These are phyloP conservation scores for Saturnispora saitoi DNA, from an alignment of 805 yeast genomes.

Conservation along the genomic window DNA sequence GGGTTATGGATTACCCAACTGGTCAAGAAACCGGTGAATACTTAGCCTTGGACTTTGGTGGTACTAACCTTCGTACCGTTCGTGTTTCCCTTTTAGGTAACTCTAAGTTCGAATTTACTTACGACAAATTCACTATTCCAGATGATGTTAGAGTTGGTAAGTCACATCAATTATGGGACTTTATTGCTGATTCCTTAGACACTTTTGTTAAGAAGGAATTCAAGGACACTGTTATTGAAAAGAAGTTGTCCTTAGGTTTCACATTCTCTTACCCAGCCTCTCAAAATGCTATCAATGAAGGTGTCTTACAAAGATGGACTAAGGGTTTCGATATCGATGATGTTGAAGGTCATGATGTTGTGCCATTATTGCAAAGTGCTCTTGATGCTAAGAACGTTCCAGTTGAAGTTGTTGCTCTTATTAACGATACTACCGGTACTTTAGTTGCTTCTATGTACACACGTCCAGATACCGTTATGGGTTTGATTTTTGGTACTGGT, in stretches of 20 bases:
- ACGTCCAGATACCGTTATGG: slow-evolving; percentile 84
- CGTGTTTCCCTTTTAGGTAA: slow-evolving; percentile 77
- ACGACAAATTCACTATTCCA: slow-evolving; percentile 80
- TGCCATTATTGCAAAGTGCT: slow-evolving; percentile 78
- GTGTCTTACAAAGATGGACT: slow-evolving; percentile 92
- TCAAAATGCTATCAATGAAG: slow-evolving; percentile 76
- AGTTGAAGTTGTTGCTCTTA: slow-evolving; percentile 81
- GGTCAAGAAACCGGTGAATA: slow-evolving; percentile 87
- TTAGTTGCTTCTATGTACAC: slow-evolving; percentile 91
- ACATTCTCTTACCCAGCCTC: slow-evolving; percentile 89
- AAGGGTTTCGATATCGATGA: slow-evolving; percentile 92
- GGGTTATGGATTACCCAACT: slow-evolving; percentile 92
- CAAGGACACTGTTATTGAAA: slow-evolving; percentile 52
- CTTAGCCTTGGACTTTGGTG: slow-evolving; percentile 94
- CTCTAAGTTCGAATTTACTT: slow-evolving; percentile 75
- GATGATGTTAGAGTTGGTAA: slow-evolving; percentile 67
- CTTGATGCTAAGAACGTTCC: slow-evolving; percentile 59
- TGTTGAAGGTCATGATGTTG: slow-evolving; percentile 93
- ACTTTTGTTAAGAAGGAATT: slow-evolving; percentile 51
- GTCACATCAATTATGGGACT: slow-evolving; percentile 70
- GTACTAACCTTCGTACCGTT: slow-evolving; percentile 92
- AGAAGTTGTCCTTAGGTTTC: slow-evolving; percentile 76
- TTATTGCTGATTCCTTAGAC: slow-evolving; percentile 75
- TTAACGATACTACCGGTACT: slow-evolving; percentile 97
- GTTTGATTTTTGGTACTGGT: slow-evolving; percentile 95